Base-by-base conservation (phyloP, 208 protist species). In the Leishmania tropica region DNA sequence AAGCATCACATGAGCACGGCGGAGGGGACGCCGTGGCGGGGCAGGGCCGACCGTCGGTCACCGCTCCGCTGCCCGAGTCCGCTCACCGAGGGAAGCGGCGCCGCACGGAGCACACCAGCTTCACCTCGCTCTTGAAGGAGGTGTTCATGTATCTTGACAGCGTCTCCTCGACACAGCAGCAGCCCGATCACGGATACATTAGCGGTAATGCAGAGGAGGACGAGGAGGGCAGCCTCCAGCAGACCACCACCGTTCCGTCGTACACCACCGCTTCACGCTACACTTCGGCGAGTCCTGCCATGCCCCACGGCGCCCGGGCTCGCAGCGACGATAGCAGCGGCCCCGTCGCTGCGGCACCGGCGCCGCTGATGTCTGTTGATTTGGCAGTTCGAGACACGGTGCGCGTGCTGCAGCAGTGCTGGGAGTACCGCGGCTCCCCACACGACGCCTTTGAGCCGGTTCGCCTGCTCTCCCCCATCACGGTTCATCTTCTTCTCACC, bases 381-480 rank as follows among this genome's bases (percentile, higher is more conserved):
- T 68, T 80, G 21, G 88, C 89, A 7, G 71, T 94, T 64, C 81
- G 76, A 45, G 89, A 93, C 83, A 77, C 85, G 28, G 74, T 89
- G 51, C 85, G 87, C 37, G 85, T 95, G 51, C 84, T 95, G 71
- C 86, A 75, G 24, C 58, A 76, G 54, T 95, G 90, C 79, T 95
- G 93, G 91, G 73, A 73, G 24, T 92, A 89, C 78, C 40, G 53
- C 35, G 93, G 93, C 24, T 68, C 78, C 35, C 91, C 90, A 1
- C 87, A 87, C 60, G 93, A 95, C 72, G 83, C 86, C 31, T 96
- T 95, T 68, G 93, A 95, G 75, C 86, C 93, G 11, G 85, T 89
- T 45, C 82, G 82, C 48, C 62, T 78, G 72, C 83, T 95, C 8
- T 87, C 88, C 28, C 75, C 85, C 45, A 79, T 93, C 68, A 76